Conservation (phyloP, 306 rosid species). For the Ormosia semicastrata region DNA sequence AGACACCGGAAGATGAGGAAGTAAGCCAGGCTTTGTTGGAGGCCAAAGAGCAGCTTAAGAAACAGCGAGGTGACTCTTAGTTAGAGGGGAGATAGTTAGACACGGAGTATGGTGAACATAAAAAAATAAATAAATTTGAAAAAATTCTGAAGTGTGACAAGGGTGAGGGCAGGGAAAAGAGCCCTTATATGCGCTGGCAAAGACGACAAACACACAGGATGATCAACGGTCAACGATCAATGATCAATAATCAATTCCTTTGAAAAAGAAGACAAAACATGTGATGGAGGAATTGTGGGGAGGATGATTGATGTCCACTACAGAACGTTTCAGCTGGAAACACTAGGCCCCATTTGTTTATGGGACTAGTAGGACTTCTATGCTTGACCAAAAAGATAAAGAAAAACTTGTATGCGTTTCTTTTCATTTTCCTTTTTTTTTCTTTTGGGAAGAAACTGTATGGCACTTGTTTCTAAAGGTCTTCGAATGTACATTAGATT, state of each 20-base stretch:
- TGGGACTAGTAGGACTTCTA: background rate
- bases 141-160: background rate
- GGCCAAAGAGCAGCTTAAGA: conserved; percentile 41
- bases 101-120: background rate
- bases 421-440: background rate
- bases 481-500: background rate
- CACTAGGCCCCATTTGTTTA: background rate
- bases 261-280: background rate
- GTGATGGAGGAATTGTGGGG: background rate
- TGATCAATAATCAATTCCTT: background rate
- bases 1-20: conserved; percentile 55
- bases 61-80: conserved; percentile 23
- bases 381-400: too few relatives aligned
- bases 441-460: background rate
- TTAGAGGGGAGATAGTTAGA: background rate
- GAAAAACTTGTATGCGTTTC: background rate
- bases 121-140: too few relatives aligned
- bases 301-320: background rate
- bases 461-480: background rate
- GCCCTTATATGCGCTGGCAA: background rate
- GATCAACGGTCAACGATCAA: background rate
- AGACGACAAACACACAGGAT: background rate
- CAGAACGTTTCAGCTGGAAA: background rate
- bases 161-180: background rate
- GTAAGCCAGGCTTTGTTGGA: conserved; percentile 46